Evolutionary conservation across 805 yeast species (phyloP), one percentile per base, ranked within the genome.

Genomic region (Ogataea salicorniae): DNA sequence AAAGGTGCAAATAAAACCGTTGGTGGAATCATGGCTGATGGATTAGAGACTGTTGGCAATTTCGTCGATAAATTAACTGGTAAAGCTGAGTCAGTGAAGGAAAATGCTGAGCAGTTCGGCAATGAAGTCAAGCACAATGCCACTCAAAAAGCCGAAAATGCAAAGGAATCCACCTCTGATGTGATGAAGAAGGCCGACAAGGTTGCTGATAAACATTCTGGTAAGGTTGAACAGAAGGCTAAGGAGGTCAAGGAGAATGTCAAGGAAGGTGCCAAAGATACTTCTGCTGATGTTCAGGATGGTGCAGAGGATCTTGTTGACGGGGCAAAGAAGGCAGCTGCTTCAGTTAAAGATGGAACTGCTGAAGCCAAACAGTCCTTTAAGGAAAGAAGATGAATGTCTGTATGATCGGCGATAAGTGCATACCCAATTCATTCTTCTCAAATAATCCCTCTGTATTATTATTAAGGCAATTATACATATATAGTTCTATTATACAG

Each of bases 11-110:
- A 40, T 40, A 20, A 52, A 48, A 71, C 67, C 54, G 67, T 70
- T 18, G 76, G 75, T 13, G 63, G 71, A 49, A 64, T 60, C 11
- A 61, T 69, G 16, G 74, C 75, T n/a, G 62, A 60, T 20, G 71
- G 73, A 2, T 56, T 72, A 48, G 73, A 53, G 8, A 58, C 50
- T 26, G 53, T 61, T 20, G 62, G 63, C 7, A 41, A 53, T 16
- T 49, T 46, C 9, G 29, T 16, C n/a, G 47, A 55, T n/a, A 37
- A 40, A 6, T 48, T 43, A 3, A 37, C 50, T 11, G 45, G 46
- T 22, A 14, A 15, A 8, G 44, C 18, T 22, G 44, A 26, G 26
- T 9, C 37, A 9, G 15, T 7, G 34, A 42, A 34, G 9, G 39
- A 35, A 16, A 16, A 35, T 14, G 33, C 17, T 6, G n/a, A 42